Base-by-base conservation (phyloP, 306 rosid species). In the Begonia peltatifolia region DNA sequence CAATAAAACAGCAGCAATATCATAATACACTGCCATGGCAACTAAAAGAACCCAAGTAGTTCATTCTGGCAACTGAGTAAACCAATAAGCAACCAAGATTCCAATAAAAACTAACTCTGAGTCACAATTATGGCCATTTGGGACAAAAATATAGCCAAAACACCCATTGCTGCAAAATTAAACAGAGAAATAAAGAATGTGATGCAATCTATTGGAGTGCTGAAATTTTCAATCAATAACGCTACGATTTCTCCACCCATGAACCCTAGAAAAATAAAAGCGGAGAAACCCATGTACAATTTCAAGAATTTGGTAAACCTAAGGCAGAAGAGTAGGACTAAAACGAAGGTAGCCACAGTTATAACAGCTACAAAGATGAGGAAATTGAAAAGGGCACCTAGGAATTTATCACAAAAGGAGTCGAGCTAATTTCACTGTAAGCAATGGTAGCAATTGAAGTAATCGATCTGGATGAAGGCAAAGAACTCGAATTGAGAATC, bases 201-300 rank as follows among this genome's bases (percentile, higher is more conserved):
- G 30, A 80, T 14, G n/a, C 87, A 76, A 57, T 89, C 97, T 12
- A 89, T 38, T 0, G 97, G 97, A 18, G 84, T 56, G 1, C 89
- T 79, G 77, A 76, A 82, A 11, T 79, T 76, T 53, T 80, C 81
- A 6, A 89, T 61, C 4, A 89, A 68, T 12, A 82, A 60, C 47
- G 84, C 73, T 71, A 76, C 73, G 42, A 89, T 84, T 18, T 93
- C 80, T 23, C 95, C 97, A 5, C 97, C 97, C 84, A 89, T 75
- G 57, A 80, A 52, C 49, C 66, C 82, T 17, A 89, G 80, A 8
- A 89, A 84, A 62, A 89, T 79, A 71, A 89, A 89, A 38, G 97
- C 81, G 10, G 95, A 84, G 74, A 89, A 89, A 46, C 95, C 84
- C 74, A 70, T 83, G 71, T 89, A 89, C 71, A 84, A 65, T 58